These are phyloP conservation scores for Hymenoscyphus albidus DNA, from an alignment of 2,329 filamentous ascomycete species.

Conservation along the genomic window DNA sequence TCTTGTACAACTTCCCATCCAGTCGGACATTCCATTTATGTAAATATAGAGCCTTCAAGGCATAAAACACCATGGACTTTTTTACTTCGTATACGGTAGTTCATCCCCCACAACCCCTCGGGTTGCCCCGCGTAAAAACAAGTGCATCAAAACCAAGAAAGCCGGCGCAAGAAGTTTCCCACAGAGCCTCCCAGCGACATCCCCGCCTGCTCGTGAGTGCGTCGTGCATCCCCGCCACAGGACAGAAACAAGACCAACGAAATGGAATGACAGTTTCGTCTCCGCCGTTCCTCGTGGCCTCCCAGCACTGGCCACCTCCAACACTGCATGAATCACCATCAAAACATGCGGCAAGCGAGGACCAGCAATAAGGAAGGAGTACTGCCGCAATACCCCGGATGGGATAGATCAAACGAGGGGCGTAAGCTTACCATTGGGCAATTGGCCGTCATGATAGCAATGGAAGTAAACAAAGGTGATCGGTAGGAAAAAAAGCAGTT, in stretches of 20 bases:
- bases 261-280: constrained; percentile 17
- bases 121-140: background rate
- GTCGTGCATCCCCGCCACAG: background rate
- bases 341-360: constrained; percentile 19
- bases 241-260: background rate
- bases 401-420: constrained; percentile 12
- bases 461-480: background rate
- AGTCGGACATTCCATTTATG: too few relatives aligned
- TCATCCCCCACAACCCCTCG: background rate
- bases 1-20: too few relatives aligned
- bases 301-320: constrained; percentile 4
- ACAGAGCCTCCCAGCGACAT: constrained; percentile 4
- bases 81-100: too few relatives aligned
- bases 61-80: background rate
- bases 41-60: background rate
- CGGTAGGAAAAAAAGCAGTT: background rate
- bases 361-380: constrained; percentile 5
- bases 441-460: background rate
- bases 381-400: constrained; percentile 11
- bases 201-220: background rate
- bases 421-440: constrained; percentile 2
- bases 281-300: constrained; percentile 1
- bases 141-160: background rate
- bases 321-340: constrained; percentile 26
- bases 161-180: constrained; percentile 1